These are phyloP conservation scores for Boechera retrofracta DNA, from an alignment of 345 rosid species.

Conservation along the genomic window DNA sequence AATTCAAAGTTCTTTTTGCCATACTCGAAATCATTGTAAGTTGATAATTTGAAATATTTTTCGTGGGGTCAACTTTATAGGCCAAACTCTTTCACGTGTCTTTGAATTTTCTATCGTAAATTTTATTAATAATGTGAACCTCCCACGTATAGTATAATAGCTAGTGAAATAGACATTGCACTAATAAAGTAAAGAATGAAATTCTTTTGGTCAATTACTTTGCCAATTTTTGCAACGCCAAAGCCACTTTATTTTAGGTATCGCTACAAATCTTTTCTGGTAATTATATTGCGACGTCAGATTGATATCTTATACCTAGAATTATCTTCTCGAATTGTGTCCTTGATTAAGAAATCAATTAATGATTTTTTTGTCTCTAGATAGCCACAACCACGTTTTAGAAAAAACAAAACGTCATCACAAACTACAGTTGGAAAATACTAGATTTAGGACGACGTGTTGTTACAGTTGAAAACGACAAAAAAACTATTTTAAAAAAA, in stretches of 20 bases:
- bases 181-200: constrained; percentile 30
- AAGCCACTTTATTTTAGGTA: constrained; percentile 22
- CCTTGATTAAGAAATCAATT: constrained; percentile 28
- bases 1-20: constrained; percentile 10
- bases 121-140: constrained; percentile 23
- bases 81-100: constrained; percentile 44
- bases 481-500: no score
- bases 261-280: constrained; percentile 20
- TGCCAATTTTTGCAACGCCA: constrained; percentile 29
- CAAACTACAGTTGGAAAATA: constrained; percentile 3
- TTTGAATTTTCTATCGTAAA: constrained; percentile 25
- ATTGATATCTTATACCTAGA: neutral
- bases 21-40: constrained; percentile 31
- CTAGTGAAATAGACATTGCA: constrained; percentile 37
- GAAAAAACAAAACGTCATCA: neutral
- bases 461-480: constrained; percentile 19
- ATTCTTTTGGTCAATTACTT: constrained; percentile 41
- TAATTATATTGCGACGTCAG: constrained; percentile 27
- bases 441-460: neutral
- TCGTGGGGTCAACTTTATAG: constrained; percentile 25
- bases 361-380: constrained; percentile 11
- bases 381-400: constrained; percentile 21
- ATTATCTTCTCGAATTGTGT: constrained; percentile 39
- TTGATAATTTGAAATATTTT: constrained; percentile 23
- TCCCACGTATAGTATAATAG: constrained; percentile 33